Evolutionary conservation across 2,329 filamentous ascomycete genomes (phyloP), one percentile per base, ranked within the genome.

Genomic region (Rachicladosporium sp.): DNA sequence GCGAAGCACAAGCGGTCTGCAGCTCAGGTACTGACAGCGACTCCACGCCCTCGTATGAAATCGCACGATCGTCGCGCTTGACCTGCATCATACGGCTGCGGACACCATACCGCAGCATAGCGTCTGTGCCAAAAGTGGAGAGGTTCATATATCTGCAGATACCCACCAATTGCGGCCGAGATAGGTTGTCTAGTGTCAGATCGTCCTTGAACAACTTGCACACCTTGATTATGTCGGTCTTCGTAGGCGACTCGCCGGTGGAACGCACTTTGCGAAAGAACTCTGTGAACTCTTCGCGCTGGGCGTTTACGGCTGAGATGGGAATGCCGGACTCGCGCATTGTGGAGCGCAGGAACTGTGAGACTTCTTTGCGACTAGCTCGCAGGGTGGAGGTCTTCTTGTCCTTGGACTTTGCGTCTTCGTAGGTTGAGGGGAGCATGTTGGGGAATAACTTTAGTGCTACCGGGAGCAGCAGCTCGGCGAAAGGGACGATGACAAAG

Each of bases 151-250:
- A 98, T 45, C 85, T 82, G 72, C 91, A 96, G 74, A 96, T 98
- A 41, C 83, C 93, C 23, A 98, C 89, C 37, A 98, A 71, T 65
- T 98, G 91, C 10, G 91, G 91, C 46, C 91, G 76, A 11, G 88
- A 95, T 49, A 98, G 68, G 65, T 98, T 98, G 76, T 98, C 91
- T 27, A 98, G 73, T 0, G 91, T 98, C 54, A 98, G 61, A 61
- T 98, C 91, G 59, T 98, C 91, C 62, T 91, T 93, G 76, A 98
- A 98, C 48, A 93, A 82, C 72, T 95, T 93, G 78, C 91, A 96
- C 47, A 98, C 89, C 66, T 91, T 94, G 70, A 98, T 93, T 46
- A 98, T 86, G 58, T 98, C 91, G 49, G 88, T 75, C 40, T 79
- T 75, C 4, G 84, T 91, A 1, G 91, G 91, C 34, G 81, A 73